These are phyloP conservation scores for Pseudisothecium myosuroides DNA, from an alignment of 225 moss, liverwort and hornwort genomes.

Conservation along the genomic window DNA sequence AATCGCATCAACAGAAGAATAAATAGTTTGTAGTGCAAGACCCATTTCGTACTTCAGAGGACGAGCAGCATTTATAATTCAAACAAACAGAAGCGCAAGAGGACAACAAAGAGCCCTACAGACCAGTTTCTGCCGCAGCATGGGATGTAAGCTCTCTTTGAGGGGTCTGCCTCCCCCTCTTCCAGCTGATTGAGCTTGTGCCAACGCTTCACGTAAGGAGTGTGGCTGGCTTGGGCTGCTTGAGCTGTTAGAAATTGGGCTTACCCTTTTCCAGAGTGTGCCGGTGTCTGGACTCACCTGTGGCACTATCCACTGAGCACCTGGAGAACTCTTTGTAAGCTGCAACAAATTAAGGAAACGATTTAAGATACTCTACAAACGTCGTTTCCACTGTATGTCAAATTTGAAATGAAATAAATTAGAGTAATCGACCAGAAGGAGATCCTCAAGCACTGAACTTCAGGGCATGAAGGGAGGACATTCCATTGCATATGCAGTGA, in stretches of 20 bases:
- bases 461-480: not conserved
- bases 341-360: constrained; percentile 5
- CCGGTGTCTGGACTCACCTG: constrained; percentile 82
- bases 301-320: constrained; percentile 61
- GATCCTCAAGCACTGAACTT: not conserved
- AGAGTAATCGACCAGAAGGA: not conserved
- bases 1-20: not conserved
- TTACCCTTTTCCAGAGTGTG: constrained; percentile 86
- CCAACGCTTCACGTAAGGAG: constrained; percentile 81
- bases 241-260: constrained; percentile 72
- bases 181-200: constrained; percentile 82
- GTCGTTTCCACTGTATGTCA: not conserved
- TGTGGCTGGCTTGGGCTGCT: constrained; percentile 87
- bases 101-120: not conserved
- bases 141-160: constrained; percentile 85
- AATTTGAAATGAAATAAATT: not conserved
- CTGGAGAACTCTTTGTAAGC: constrained; percentile 47
- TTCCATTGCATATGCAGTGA: not conserved
- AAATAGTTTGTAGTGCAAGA: not conserved
- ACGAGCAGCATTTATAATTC: not conserved
- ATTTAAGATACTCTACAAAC: not conserved
- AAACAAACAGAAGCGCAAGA: not conserved
- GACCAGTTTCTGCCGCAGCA: constrained; percentile 94
- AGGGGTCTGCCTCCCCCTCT: constrained; percentile 76
- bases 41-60: not conserved